Base-by-base conservation (phyloP, 179 eudicot species). In the Corrigiola litoralis region DNA sequence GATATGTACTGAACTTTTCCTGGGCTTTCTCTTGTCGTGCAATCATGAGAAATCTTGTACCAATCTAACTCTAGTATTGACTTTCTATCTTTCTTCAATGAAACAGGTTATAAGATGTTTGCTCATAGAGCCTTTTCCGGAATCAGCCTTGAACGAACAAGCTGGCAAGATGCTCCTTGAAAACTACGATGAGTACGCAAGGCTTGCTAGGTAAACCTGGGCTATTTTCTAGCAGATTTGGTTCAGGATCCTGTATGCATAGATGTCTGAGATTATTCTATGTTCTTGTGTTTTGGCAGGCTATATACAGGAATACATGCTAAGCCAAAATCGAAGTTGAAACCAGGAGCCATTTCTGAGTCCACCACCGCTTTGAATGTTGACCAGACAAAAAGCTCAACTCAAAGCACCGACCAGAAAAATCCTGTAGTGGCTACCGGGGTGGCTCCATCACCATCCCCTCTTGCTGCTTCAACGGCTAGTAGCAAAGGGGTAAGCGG, bases 151-250 rank as follows among this genome's bases (percentile, higher is more conserved):
- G 52, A 92, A 92, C 73, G 98, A 90, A 77, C 90, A 89, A 73
- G 98, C 96, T 53, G 98, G 98, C 75, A 92, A 90, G 72, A 78
- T 92, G 98, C 80, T 92, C 14, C 96, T 92, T 58, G 98, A 90
- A 67, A 70, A 92, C 52, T 92, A 92, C 42, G 96, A 92, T 18
- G 98, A 92, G 72, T 92, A 92, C 74, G 96, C 96, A 29, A 79
- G 89, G 71, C 95, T 74, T 77, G 98, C 98, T 21, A 90, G 92
- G 98, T 92, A 61, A 17, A 7, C 42, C 17, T 28, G 5, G 10
- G 5, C 51, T 59, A 1, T 41, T 3, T 27, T 25, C 16, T 11
- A 28, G 3, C 23, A n/a, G 9, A 17, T 61, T 11, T 53, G 12
- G 3, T 52, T 69, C 42, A 12, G 32, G 48, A 27, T 54, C 17